phyloP scores from a whole-genome alignment of 2,329 filamentous ascomycete species.

The Botrytis elliptica region DNA sequence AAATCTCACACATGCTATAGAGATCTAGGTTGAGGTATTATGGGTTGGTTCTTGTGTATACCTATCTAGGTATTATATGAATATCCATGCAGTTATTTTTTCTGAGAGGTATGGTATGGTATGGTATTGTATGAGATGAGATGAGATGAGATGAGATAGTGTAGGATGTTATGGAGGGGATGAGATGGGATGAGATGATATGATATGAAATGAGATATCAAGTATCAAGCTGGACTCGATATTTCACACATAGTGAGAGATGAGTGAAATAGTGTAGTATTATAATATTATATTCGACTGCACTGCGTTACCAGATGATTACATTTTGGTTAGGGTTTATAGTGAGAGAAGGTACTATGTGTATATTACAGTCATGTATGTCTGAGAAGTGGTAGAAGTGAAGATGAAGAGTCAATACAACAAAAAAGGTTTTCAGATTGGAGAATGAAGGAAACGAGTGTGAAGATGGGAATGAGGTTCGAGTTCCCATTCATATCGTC shows the following conservation, averaged over 20 bases:
- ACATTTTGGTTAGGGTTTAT: neutral
- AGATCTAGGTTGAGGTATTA: fast-evolving
- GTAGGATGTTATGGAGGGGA: neutral
- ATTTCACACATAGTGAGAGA: neutral
- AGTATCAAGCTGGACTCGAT: neutral
- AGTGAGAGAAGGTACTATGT: neutral
- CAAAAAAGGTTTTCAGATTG: neutral
- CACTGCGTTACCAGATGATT: neutral
- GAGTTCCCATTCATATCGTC: neutral
- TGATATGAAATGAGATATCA: neutral
- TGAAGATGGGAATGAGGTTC: neutral
- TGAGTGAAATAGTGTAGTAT: neutral
- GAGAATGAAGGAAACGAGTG: neutral
- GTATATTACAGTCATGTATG: fast-evolving
- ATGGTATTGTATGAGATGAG: no score
- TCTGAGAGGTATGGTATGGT: no score
- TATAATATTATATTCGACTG: neutral
- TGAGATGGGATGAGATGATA: fast-evolving
- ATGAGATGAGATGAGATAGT: no score
- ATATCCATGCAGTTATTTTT: neutral
- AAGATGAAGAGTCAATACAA: neutral
- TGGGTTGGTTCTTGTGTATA: neutral
- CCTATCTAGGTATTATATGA: neutral
- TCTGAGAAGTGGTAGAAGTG: neutral
- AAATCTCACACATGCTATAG: no score